Evolutionary conservation across 805 yeast species (phyloP), one percentile per base, ranked within the genome.

Genomic region (Dipodascopsis uninucleata): DNA sequence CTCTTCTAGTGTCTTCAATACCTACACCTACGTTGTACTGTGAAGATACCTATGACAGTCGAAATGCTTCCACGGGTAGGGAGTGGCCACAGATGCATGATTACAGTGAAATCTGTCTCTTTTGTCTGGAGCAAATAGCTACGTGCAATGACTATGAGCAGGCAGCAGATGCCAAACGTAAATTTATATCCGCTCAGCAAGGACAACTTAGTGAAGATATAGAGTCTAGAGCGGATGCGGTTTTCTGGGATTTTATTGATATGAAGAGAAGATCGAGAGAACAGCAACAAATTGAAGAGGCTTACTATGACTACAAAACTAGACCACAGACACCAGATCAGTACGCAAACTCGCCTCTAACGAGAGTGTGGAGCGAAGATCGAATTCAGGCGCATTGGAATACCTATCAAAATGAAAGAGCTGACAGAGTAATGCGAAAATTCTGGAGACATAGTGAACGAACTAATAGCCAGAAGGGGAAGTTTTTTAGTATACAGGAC

Each of bases 291-390:
- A 5, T n/a, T 24, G 20, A 16, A 20, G 12, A 12, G 20, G 26
- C 18, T n/a, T 12, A 24, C 20, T 37, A 40, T 14, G 21, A 26
- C 28, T 31, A 31, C 10, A 33, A 33, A 31, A 28, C 26, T 10
- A 14, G 40, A 21, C 12, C 39, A 10, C 39, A 28, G 31, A 31
- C 43, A 4, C 43, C 43, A 14, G 43, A 40, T 21, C 43, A 40
- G 38, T 40, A 40, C 3, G 23, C 16, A 24, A 12, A 20, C 20
- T 40, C 43, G 25, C 28, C 24, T 4, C 22, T 33, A 9, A 16
- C 41, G n/a, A 20, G 41, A 3, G 34, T 39, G 6, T 40, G 43
- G 43, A 32, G 39, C 12, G 22, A 33, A n/a, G 43, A 40, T 39
- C 21, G 37, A n/a, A 33, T 40, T 4, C 43, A 40, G 21, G 23